Percentiles rank a stretch among this genome's conserved stretches.
Conservation (phyloP, 2,329 filamentous ascomycete species). For the Geosmithia flava region DNA sequence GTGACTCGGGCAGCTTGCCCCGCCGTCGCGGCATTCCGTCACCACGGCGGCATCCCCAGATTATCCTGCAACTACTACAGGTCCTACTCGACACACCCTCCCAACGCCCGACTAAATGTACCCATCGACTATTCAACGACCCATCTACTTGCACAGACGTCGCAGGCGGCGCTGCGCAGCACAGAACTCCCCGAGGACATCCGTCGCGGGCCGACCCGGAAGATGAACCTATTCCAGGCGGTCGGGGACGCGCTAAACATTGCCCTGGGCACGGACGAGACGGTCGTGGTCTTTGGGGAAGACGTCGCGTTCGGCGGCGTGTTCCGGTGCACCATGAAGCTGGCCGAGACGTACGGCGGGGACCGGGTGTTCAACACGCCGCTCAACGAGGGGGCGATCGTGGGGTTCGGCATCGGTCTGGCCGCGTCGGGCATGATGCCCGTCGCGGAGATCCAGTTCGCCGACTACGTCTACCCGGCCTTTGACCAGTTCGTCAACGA, state of each 20-base stretch:
- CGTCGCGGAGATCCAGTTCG: conserved; percentile 90
- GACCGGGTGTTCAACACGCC: conserved; percentile 96
- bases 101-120: conserved; percentile 61
- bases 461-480: conserved; percentile 85
- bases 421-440: conserved; percentile 88
- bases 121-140: conserved; percentile 80
- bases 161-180: conserved; percentile 58
- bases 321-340: conserved; percentile 85
- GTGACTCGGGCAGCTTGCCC: background rate
- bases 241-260: conserved; percentile 83
- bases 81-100: conserved; percentile 42
- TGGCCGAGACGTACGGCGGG: conserved; percentile 75
- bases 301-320: conserved; percentile 96
- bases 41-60: conserved; percentile 2
- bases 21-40: conserved; percentile 7
- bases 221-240: conserved; percentile 88
- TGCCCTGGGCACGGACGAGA: conserved; percentile 71
- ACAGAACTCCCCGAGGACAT: conserved; percentile 57
- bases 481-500: conserved; percentile 94
- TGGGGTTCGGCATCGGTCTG: conserved; percentile 84
- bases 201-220: conserved; percentile 60
- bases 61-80: conserved; percentile 2
- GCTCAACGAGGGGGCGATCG: conserved; percentile 83
- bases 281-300: conserved; percentile 86
- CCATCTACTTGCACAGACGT: conserved; percentile 67